These are phyloP conservation scores for Poterioochromonas sp. DNA, from an alignment of 352 stramenopile genomes.

Conservation along the genomic window DNA sequence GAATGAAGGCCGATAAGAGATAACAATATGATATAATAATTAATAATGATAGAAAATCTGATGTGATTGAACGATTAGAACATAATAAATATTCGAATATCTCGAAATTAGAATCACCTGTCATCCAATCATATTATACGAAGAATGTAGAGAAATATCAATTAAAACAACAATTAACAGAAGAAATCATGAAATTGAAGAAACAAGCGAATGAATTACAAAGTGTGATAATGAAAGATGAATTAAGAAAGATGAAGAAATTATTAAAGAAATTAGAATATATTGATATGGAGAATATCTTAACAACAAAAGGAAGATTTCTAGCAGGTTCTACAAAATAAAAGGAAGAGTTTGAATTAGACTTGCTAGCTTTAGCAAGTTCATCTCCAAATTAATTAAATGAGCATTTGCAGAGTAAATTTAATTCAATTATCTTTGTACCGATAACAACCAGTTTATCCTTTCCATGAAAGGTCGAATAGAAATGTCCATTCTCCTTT, in stretches of 20 bases:
- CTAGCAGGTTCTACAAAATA: too few species aligned
- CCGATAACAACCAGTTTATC: too few species aligned
- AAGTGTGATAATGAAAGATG: constrained; percentile 87
- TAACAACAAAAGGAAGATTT: constrained; percentile 96
- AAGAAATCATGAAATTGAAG: constrained; percentile 78
- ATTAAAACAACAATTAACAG: constrained; percentile 75
- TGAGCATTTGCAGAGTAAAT: too few species aligned
- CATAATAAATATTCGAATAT: constrained; percentile 50
- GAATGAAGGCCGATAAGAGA: too few species aligned
- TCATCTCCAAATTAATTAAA: too few species aligned
- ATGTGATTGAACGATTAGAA: constrained; percentile 87
- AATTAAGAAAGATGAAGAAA: constrained; percentile 74
- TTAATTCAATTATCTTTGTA: too few species aligned
- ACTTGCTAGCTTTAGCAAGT: too few species aligned
- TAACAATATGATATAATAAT: too few species aligned
- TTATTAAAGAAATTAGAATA: constrained; percentile 91
- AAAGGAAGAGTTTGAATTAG: too few species aligned
- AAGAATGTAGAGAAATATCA: constrained; percentile 49
- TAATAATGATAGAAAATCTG: constrained; percentile 72
- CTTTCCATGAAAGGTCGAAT: too few species aligned
- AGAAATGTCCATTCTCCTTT: too few species aligned
- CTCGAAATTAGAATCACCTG: neutral
- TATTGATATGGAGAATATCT: constrained; percentile 85
- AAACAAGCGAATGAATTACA: constrained; percentile 86
- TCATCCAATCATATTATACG: neutral